Evolutionary conservation across 768 basidiomycete genomes (phyloP).

Genomic region (Trametes villosa): DNA sequence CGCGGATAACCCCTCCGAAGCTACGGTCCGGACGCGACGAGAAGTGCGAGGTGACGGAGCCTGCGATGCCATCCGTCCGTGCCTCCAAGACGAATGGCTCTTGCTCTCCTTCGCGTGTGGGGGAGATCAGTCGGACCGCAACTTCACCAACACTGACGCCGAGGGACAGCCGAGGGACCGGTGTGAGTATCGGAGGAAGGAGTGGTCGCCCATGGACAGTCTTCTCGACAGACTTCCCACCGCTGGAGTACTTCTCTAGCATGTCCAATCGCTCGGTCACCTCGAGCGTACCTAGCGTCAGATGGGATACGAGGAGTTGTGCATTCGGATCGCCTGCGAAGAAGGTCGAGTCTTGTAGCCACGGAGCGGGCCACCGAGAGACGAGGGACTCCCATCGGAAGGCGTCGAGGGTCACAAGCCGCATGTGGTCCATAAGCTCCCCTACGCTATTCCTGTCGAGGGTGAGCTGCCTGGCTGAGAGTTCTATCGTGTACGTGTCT

Average conservation of each 20-base stretch:
- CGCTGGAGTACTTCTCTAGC: constrained; percentile 43
- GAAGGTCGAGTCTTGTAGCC: constrained; percentile 53
- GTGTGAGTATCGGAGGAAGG: constrained; percentile 37
- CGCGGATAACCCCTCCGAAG: constrained; percentile 33
- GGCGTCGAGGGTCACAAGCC: constrained; percentile 49
- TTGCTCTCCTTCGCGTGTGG: constrained; percentile 41
- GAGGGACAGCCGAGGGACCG: constrained; percentile 54
- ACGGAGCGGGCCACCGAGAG: constrained; percentile 67
- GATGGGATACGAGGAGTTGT: constrained; percentile 51
- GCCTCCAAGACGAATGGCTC: constrained; percentile 59
- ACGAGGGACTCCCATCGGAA: constrained; percentile 47
- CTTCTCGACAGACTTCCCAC: constrained; percentile 25
- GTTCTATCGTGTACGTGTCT: constrained; percentile 51
- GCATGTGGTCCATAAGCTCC: constrained; percentile 30
- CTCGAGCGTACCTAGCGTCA: constrained; percentile 43
- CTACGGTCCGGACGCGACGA: constrained; percentile 29
- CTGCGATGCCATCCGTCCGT: constrained; percentile 55
- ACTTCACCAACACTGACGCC: constrained; percentile 55
- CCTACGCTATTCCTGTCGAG: constrained; percentile 46
- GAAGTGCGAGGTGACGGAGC: constrained; percentile 50
- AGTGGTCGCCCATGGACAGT: constrained; percentile 25
- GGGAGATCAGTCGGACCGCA: constrained; percentile 53
- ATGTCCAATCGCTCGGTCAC: constrained; percentile 59
- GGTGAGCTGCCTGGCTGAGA: constrained; percentile 47
- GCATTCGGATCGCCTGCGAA: constrained; percentile 61